These are phyloP conservation scores for Colletotrichum incanum DNA, from an alignment of 2,329 filamentous ascomycete genomes.

Conservation along the genomic window DNA sequence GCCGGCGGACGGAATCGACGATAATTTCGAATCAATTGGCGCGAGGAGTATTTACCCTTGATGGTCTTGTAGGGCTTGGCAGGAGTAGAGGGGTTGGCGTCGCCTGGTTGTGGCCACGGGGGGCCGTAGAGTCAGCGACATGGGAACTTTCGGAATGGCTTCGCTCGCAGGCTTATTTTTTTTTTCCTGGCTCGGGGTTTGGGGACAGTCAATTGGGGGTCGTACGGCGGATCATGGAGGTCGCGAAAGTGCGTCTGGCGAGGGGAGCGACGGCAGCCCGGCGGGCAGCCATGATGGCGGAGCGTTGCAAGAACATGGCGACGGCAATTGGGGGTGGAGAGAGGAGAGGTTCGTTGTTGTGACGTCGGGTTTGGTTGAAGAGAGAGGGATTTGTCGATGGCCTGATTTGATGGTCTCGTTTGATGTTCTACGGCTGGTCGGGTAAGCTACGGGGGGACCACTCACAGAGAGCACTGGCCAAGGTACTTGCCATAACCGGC, in stretches of 20 bases:
- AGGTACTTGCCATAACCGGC: slow-evolving; percentile 45
- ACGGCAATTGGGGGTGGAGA: slow-evolving; percentile 48
- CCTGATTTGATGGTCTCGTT: slow-evolving; percentile 58
- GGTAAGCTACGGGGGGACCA: slow-evolving; percentile 40
- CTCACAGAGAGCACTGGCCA: slow-evolving; percentile 42
- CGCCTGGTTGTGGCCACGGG: slow-evolving; percentile 49
- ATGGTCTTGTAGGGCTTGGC: slow-evolving; percentile 63
- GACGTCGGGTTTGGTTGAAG: slow-evolving; percentile 45
- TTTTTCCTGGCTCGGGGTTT: slow-evolving; percentile 22
- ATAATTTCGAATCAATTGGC: slow-evolving; percentile 38
- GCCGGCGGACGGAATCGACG: slow-evolving; percentile 18
- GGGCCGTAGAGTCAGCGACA: slow-evolving; percentile 36
- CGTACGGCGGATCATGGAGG: slow-evolving; percentile 74
- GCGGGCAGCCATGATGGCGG: slow-evolving; percentile 73
- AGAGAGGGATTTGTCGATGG: slow-evolving; percentile 66
- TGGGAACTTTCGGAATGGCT: slow-evolving; percentile 30
- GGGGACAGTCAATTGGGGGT: slow-evolving; percentile 46
- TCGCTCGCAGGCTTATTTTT: slow-evolving; percentile 29
- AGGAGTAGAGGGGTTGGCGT: slow-evolving; percentile 54
- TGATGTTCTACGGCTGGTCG: slow-evolving; percentile 46
- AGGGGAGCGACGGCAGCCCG: slow-evolving; percentile 69
- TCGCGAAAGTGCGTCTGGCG: slow-evolving; percentile 73
- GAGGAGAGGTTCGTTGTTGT: slow-evolving; percentile 41
- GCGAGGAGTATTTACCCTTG: slow-evolving; percentile 59
- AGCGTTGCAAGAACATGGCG: slow-evolving; percentile 77